These are phyloP conservation scores for Mucor indicus DNA, from an alignment of 371 early-diverging fungal genomes.

Conservation along the genomic window DNA sequence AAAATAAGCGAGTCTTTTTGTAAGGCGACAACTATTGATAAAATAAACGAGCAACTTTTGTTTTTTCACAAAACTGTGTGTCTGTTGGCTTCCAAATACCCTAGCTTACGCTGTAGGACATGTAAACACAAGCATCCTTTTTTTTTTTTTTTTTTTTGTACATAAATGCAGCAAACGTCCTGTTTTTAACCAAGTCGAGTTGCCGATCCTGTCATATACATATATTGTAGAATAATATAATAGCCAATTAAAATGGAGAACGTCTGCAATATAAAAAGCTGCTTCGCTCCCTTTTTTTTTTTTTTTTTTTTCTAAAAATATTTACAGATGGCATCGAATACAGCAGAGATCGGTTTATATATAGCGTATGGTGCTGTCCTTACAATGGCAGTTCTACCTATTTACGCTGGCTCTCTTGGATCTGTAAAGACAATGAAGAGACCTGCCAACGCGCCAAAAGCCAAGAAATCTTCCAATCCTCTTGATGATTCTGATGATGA, in stretches of 20 bases:
- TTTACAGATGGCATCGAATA: slow-evolving; percentile 10
- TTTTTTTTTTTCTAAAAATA: slow-evolving; percentile 1
- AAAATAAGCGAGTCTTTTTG: too few relatives aligned
- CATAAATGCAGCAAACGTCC: too few relatives aligned
- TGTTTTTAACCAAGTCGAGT: too few relatives aligned
- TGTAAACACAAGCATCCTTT: too few relatives aligned
- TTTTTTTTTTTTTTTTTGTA: too few relatives aligned
- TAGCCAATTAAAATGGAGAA: neutral
- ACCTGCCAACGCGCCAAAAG: slow-evolving; percentile 42
- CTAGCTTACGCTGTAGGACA: too few relatives aligned
- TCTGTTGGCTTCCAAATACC: too few relatives aligned
- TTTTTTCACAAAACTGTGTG: too few relatives aligned
- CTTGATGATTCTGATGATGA: slow-evolving; percentile 50
- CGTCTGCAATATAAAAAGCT: neutral
- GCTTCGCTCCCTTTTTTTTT: neutral
- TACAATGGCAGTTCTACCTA: slow-evolving; percentile 85
- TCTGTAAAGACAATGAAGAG: slow-evolving; percentile 75
- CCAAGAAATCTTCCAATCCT: slow-evolving; percentile 25
- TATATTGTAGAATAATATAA: too few relatives aligned
- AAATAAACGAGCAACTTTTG: too few relatives aligned
- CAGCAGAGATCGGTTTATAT: slow-evolving; percentile 44
- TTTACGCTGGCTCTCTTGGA: slow-evolving; percentile 82
- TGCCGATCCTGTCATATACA: too few relatives aligned
- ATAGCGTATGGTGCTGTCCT: slow-evolving; percentile 87
- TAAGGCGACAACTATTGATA: too few relatives aligned